These are phyloP conservation scores for Colletotrichum paranaense DNA, from an alignment of 2,329 filamentous ascomycete genomes.

Conservation along the genomic window DNA sequence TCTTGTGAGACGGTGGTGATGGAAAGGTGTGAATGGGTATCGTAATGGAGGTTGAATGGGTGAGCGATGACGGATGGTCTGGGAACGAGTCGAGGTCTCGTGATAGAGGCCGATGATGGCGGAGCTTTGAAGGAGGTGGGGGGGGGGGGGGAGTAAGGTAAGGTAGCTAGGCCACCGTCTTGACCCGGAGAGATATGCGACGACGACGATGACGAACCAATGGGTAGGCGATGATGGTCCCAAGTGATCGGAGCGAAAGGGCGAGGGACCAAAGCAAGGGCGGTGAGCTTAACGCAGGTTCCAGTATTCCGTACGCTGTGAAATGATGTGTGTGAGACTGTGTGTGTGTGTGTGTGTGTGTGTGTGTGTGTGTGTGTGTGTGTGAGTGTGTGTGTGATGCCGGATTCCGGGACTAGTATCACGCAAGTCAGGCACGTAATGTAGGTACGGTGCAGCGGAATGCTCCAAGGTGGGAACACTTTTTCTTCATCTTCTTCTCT, in stretches of 20 bases:
- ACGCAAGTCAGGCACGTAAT: constrained; percentile 11
- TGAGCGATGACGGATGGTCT: neutral
- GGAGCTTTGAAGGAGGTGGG: neutral
- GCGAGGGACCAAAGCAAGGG: neutral
- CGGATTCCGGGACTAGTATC: neutral
- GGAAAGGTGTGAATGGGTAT: neutral
- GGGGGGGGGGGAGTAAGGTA: neutral
- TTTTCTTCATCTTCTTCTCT: neutral
- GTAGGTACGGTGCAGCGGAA: neutral
- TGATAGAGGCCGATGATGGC: neutral
- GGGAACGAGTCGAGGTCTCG: neutral
- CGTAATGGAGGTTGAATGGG: no score
- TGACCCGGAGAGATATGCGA: neutral
- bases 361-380: no score
- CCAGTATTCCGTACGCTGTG: neutral
- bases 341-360: neutral
- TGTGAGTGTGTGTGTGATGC: neutral
- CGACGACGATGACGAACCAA: neutral
- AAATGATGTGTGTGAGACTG: neutral
- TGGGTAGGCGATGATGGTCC: neutral
- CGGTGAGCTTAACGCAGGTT: neutral
- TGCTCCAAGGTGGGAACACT: neutral
- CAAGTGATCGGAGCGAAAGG: neutral
- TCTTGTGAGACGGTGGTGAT: neutral
- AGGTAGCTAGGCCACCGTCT: neutral